Evolutionary conservation across 2,329 filamentous ascomycete species (phyloP).

Genomic region (Colletotrichum theobromicola): DNA sequence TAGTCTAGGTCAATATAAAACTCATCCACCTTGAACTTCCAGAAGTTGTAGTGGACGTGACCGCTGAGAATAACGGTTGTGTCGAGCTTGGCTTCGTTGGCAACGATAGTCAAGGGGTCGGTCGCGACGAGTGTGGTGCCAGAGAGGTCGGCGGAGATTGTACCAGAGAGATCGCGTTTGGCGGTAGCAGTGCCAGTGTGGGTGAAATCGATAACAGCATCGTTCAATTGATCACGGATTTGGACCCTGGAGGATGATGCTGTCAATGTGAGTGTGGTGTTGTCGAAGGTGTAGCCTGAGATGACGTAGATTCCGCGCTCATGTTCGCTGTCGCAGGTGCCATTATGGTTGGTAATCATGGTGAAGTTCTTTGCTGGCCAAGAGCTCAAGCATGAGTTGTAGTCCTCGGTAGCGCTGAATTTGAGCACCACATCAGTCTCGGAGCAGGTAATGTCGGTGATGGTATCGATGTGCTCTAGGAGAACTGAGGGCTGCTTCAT

Average conservation of each 20-base stretch:
- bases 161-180: slow-evolving; percentile 8
- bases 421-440: slow-evolving; percentile 15
- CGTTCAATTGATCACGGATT: slow-evolving; percentile 17
- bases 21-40: slow-evolving; percentile 32
- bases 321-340: slow-evolving; percentile 40
- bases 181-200: slow-evolving; percentile 14
- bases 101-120: slow-evolving; percentile 37
- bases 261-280: slow-evolving; percentile 2
- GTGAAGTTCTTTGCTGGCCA: slow-evolving; percentile 31
- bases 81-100: slow-evolving; percentile 37
- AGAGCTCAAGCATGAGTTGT: slow-evolving; percentile 20
- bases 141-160: slow-evolving; percentile 7
- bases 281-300: slow-evolving; percentile 14
- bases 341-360: slow-evolving; percentile 46
- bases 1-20: slow-evolving; percentile 48
- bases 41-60: slow-evolving; percentile 43
- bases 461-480: slow-evolving; percentile 22
- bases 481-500: slow-evolving; percentile 24
- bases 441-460: slow-evolving; percentile 16
- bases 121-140: slow-evolving; percentile 10
- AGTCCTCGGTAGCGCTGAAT: slow-evolving; percentile 19
- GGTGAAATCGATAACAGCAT: slow-evolving; percentile 19
- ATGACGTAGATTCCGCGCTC: slow-evolving; percentile 45
- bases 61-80: slow-evolving; percentile 44
- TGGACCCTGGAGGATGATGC: neutral